Conservation (phyloP, 371 early-diverging fungal species). For the Mucor velutinosus region DNA sequence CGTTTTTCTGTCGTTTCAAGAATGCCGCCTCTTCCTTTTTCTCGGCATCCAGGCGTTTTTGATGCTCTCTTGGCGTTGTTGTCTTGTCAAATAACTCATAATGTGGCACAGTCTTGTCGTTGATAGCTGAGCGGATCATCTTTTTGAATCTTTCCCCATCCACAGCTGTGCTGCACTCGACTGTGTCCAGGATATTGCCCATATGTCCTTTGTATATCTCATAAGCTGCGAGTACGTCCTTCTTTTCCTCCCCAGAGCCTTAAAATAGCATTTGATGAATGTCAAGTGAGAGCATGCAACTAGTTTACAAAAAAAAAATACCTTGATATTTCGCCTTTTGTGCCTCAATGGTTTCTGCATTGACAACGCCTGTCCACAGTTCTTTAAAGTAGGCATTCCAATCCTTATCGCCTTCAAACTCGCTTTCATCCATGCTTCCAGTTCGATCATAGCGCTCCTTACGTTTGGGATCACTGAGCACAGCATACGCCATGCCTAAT, state of each 20-base stretch:
- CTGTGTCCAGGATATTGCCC: constrained; percentile 66
- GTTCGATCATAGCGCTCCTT: constrained; percentile 78
- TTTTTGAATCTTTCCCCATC: constrained; percentile 73
- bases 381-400: constrained; percentile 87
- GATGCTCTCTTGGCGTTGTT: constrained; percentile 51
- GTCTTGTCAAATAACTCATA: constrained; percentile 59
- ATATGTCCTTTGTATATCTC: constrained; percentile 71
- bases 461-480: constrained; percentile 79
- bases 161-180: constrained; percentile 62
- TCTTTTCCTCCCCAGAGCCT: constrained; percentile 84
- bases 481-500: constrained; percentile 81
- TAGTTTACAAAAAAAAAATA: constrained; percentile 9
- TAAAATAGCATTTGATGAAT: neutral
- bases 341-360: constrained; percentile 73
- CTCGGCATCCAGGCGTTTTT: constrained; percentile 56
- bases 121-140: constrained; percentile 70
- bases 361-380: constrained; percentile 80
- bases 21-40: constrained; percentile 57
- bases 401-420: constrained; percentile 55
- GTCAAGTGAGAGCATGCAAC: neutral
- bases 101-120: constrained; percentile 50
- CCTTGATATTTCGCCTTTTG: constrained; percentile 70
- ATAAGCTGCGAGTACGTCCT: constrained; percentile 78
- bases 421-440: constrained; percentile 43
- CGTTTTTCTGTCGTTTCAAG: constrained; percentile 48